Conservation (phyloP, 2,329 filamentous ascomycete genomes). For the Alternaria brassicicola region DNA sequence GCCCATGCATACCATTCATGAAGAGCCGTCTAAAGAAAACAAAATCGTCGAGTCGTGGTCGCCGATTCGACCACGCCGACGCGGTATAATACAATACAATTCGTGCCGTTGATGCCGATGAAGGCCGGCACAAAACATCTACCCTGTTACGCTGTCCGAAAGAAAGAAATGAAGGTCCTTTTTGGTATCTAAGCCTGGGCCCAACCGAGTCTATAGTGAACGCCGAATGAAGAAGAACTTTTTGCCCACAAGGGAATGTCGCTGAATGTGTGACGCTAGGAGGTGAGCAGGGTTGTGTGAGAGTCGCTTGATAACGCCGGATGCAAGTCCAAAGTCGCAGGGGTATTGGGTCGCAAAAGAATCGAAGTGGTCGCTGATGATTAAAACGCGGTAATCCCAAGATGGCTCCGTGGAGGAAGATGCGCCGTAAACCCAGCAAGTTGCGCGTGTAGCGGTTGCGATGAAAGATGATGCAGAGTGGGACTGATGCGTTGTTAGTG, state of each 20-base stretch:
- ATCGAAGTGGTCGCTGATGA: slow-evolving; percentile 44
- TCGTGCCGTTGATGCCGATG: slow-evolving; percentile 38
- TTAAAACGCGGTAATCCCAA: slow-evolving; percentile 46
- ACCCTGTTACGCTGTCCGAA: slow-evolving; percentile 40
- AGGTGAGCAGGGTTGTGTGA: slow-evolving; percentile 22
- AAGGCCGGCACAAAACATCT: slow-evolving; percentile 46
- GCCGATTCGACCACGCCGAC: slow-evolving; percentile 37
- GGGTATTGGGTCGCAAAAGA: slow-evolving; percentile 49
- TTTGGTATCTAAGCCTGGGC: slow-evolving; percentile 52
- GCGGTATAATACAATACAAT: slow-evolving; percentile 44
- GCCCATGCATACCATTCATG: slow-evolving; percentile 33
- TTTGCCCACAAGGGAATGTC: slow-evolving; percentile 47
- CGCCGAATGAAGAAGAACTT: slow-evolving; percentile 44
- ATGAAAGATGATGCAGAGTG: slow-evolving; percentile 28
- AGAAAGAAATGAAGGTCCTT: slow-evolving; percentile 38
- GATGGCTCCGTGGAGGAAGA: slow-evolving; percentile 21
- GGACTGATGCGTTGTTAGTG: slow-evolving; percentile 38
- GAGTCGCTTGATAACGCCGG: slow-evolving; percentile 36
- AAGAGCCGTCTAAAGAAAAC: slow-evolving; percentile 41
- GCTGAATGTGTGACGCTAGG: slow-evolving; percentile 40
- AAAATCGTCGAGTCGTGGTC: slow-evolving; percentile 41
- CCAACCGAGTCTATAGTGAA: slow-evolving; percentile 48
- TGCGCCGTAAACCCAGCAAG: slow-evolving; percentile 23
- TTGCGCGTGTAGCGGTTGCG: slow-evolving; percentile 19
- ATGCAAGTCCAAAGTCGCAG: slow-evolving; percentile 29